Evolutionary conservation across 371 early-diverging fungal species (phyloP), one percentile per base, ranked within the genome.

Genomic region (Encephalitozoon intestinalis): DNA sequence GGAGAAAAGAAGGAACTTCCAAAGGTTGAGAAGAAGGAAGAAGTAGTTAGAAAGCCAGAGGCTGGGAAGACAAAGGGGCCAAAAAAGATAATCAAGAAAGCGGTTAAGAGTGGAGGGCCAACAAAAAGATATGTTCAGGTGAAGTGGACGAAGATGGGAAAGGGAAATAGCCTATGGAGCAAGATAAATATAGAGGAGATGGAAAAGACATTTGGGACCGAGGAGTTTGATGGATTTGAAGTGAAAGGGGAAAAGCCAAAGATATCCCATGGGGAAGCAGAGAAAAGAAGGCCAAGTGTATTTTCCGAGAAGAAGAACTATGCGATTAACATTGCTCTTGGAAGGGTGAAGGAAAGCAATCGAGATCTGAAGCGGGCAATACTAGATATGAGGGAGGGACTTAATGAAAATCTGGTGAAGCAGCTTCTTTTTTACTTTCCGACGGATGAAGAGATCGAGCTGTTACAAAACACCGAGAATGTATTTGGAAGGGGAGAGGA

Each of bases 401-500:
- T 52, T 9, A 72, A 79, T 71, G 81, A 81, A 18, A 78, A 75
- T 70, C 46, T 81, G 18, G 66, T 81, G 39, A 78, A 75, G n/a
- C 81, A 81, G 40, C 68, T 81, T 41, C 37, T 77, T 52, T 53
- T 67, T 21, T 75, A 81, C 50, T 68, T 81, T 26, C 75, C 78
- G 15, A 79, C 75, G 11, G 34, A 70, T 31, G 72, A 81, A 12
- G 81, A 81, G 54, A 40, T 63, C 18, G 73, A 65, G 43, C 39
- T 34, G 1, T 26, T 75, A 3, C 26, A 64, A 63, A n/a, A 26
- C 44, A 26, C 30, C 0, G 30, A 28, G 3, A 0, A 41, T 31
- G 30, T 40, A 12, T 28, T 75, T 30, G 44, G 50, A 15, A 30
- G 70, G n/a, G 80, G 63, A 64, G 80, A 79, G 21, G 52, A 37